Evolutionary conservation across 1,284 basidiomycete species (phyloP), one percentile per base, ranked within the genome.

Genomic region (Cutaneotrichosporon sp.): DNA sequence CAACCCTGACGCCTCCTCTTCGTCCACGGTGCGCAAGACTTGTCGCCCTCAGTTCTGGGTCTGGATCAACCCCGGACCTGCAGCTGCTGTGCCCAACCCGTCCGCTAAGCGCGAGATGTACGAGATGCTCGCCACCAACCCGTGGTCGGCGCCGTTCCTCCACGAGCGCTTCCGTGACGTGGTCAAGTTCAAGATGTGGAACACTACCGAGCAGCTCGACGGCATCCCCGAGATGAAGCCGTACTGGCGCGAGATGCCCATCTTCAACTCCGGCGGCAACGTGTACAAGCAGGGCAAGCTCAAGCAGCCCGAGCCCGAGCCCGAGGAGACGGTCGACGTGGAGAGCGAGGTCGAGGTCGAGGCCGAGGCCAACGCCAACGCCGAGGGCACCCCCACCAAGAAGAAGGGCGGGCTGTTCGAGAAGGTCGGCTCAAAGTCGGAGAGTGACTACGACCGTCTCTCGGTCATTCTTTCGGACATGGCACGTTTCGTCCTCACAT

Each of bases 171-270:
- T 93, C 81, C 84, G 86, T 60, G 87, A 90, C 63, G 84, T 89
- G 20, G 87, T 93, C 75, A 85, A 89, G 71, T 93, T 93, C 82
- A 90, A 88, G 73, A 83, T 92, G 72, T 93, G 91, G 91, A 92
- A 93, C 74, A 92, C 91, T 38, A 92, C 91, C 4, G 90, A 92
- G 69, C 90, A 92, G 69, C 81, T 93, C 43, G 91, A 93, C 67
- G 87, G 87, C 42, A 83, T 92, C 2, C 85, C 86, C 4, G 91
- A 93, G 75, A 78, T 92, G 49, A 85, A 84, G 67, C 82, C 88
- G 55, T 88, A 90, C 71, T 93, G 91, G 91, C 83, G 91, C 43
- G 73, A 76, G 62, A 84, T 85, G 67, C 79, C 89, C 1, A 76
- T 83, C 59, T 91, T 92, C 81, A 90, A 90, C 72, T 90, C 89